Conservation (phyloP, 1,139 yeast genomes). For the Sugiyamaella pinicola region DNA sequence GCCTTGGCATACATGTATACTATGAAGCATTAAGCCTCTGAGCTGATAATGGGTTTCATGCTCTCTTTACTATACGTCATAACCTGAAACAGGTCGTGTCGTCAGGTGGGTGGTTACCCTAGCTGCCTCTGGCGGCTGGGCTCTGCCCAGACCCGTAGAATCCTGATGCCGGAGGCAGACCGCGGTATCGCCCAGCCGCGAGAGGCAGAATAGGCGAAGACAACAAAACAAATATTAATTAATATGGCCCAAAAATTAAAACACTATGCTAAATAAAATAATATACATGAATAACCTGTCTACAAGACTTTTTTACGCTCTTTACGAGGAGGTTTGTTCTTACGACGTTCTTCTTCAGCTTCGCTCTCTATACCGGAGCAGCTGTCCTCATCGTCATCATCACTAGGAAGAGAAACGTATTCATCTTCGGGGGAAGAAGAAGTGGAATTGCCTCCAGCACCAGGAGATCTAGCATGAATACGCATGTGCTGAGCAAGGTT, state of each 20-base stretch:
- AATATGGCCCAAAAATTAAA: constrained; percentile 10
- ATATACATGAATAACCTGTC: constrained; percentile 11
- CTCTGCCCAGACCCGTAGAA: background rate
- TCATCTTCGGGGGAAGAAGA: constrained; percentile 2
- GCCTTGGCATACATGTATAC: no score
- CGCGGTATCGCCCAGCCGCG: constrained; percentile 13
- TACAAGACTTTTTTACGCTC: constrained; percentile 1
- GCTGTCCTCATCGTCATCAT: background rate
- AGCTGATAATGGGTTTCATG: no score
- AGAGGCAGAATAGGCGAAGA: constrained; percentile 1
- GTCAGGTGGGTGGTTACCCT: no score
- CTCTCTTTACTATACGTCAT: no score
- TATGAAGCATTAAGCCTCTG: no score
- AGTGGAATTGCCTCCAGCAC: background rate
- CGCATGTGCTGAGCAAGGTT: constrained; percentile 75
- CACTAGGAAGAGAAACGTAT: background rate
- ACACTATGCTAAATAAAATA: constrained; percentile 14
- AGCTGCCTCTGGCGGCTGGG: constrained; percentile 1
- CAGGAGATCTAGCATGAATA: constrained; percentile 47
- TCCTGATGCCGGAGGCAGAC: no score
- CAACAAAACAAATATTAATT: background rate
- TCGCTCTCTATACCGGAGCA: constrained; percentile 1
- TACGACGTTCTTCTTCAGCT: background rate
- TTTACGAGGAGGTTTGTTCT: no score
- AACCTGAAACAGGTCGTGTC: no score